Evolutionary conservation across 805 yeast genomes (phyloP).

Genomic region (Suhomyces tanzawaensis): DNA sequence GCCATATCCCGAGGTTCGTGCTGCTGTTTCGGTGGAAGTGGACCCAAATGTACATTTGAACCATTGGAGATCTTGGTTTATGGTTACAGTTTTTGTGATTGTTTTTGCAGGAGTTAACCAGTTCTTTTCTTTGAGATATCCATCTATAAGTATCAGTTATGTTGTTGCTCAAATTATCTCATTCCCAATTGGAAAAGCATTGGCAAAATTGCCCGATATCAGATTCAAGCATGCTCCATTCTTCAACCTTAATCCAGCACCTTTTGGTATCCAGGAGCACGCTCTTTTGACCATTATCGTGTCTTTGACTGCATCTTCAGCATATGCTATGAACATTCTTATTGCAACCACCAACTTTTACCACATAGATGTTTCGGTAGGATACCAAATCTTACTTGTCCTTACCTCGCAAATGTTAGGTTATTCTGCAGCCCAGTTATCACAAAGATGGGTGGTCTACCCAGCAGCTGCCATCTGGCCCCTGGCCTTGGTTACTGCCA

Average conservation of each 20-base stretch:
- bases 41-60: slow-evolving; percentile 16
- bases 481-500: slow-evolving; percentile 19
- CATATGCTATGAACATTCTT: slow-evolving; percentile 20
- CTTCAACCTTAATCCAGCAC: slow-evolving; percentile 22
- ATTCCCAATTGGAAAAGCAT: slow-evolving; percentile 20
- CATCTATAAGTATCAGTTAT: slow-evolving; percentile 21
- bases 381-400: slow-evolving; percentile 25
- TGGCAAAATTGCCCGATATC: slow-evolving; percentile 15
- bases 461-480: slow-evolving; percentile 59
- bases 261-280: slow-evolving; percentile 21
- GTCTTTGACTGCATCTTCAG: slow-evolving; percentile 21
- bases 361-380: slow-evolving; percentile 17
- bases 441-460: slow-evolving; percentile 41
- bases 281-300: slow-evolving; percentile 21
- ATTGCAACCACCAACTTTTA: slow-evolving; percentile 20
- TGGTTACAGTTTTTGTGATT: slow-evolving; percentile 19
- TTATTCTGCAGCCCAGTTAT: slow-evolving; percentile 27
- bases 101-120: slow-evolving; percentile 27
- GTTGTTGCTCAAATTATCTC: slow-evolving; percentile 26
- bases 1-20: slow-evolving; percentile 24
- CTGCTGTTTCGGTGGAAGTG: slow-evolving; percentile 18
- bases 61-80: slow-evolving; percentile 22
- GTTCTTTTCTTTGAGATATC: slow-evolving; percentile 25
- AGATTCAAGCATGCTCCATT: slow-evolving; percentile 12
- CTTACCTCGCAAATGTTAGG: slow-evolving; percentile 27